Percentiles rank a stretch among this genome's conserved stretches.
These are phyloP conservation scores for Fusarium praegraminearum DNA, from an alignment of 2,329 filamentous ascomycete species.

Conservation along the genomic window DNA sequence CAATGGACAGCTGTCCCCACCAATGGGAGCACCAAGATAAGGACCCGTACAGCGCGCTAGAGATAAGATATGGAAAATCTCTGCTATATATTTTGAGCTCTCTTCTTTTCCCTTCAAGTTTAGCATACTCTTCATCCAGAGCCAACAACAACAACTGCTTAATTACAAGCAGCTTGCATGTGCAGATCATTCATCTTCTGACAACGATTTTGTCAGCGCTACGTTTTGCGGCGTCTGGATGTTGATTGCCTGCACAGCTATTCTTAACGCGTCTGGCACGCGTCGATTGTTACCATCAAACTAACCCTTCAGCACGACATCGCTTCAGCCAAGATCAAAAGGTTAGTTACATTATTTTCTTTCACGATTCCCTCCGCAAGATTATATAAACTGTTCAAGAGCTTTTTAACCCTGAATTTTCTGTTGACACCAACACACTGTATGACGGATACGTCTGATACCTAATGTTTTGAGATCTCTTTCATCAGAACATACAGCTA, in stretches of 20 bases:
- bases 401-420: constrained; percentile 76
- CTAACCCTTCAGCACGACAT: neutral
- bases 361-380: constrained; percentile 54
- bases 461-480: constrained; percentile 38
- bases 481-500: constrained; percentile 55
- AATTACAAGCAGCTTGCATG: neutral
- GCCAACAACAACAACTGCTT: neutral
- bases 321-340: constrained; percentile 36
- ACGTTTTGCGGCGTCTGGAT: neutral
- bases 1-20: neutral
- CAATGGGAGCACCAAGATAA: neutral
- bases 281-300: neutral
- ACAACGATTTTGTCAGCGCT: neutral
- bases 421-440: constrained; percentile 68
- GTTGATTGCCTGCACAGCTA: neutral
- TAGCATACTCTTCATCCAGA: neutral
- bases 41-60: neutral
- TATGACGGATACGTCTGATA: constrained; percentile 63
- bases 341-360: constrained; percentile 58
- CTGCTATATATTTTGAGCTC: neutral
- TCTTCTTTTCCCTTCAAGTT: neutral
- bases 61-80: neutral
- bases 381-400: constrained; percentile 68
- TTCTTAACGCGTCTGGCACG: neutral
- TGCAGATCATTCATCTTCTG: neutral